phyloP scores from a whole-genome alignment of 495 filamentous ascomycete genomes.

The Tuber magnatum region DNA sequence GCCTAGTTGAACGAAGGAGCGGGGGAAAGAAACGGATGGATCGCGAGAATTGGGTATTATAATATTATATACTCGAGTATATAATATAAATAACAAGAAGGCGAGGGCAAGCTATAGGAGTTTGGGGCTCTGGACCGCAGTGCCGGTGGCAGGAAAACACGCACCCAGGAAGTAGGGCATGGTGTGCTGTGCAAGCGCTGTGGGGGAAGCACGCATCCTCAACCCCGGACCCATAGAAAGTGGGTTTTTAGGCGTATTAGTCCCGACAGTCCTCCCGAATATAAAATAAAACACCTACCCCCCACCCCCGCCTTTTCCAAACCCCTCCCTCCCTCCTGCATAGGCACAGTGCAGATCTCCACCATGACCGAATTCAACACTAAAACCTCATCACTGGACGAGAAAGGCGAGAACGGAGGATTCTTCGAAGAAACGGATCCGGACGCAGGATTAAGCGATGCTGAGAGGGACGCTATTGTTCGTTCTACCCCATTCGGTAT shows the following conservation, averaged over 20 bases:
- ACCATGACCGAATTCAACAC: conserved; percentile 9
- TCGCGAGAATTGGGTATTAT: no score
- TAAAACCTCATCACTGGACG: conserved; percentile 12
- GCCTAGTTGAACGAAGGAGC: not conserved
- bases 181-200: not conserved
- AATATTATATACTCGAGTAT: not conserved
- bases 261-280: not conserved
- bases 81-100: not conserved
- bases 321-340: not conserved
- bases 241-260: not conserved
- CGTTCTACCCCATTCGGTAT: conserved; percentile 26
- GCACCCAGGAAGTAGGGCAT: not conserved
- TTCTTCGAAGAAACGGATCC: conserved; percentile 47
- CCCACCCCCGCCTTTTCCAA: not conserved
- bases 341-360: not conserved
- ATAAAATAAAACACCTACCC: not conserved
- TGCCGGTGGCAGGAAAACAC: not conserved
- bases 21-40: not conserved
- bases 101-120: not conserved
- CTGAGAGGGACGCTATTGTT: conserved; percentile 62
- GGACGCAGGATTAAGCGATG: conserved; percentile 59
- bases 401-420: conserved; percentile 10
- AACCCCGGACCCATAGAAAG: not conserved
- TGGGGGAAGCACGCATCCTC: not conserved
- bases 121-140: not conserved